Evolutionary conservation across 2,329 filamentous ascomycete species (phyloP).

Genomic region (Calcarisporium arbuscula): DNA sequence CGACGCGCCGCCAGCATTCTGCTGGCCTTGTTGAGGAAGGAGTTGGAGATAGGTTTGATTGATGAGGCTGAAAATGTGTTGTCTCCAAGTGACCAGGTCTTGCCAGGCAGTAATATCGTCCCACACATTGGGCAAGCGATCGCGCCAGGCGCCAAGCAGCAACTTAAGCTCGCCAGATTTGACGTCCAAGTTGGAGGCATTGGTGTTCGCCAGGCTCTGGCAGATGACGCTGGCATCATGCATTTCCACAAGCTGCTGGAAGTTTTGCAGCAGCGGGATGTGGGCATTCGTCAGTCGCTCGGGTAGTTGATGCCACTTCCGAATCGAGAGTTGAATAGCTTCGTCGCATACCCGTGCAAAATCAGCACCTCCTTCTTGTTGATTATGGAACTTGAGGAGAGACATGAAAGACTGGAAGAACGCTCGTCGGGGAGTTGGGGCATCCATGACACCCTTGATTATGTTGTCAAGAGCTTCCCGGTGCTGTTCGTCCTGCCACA

Average conservation of each 20-base stretch:
- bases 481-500: conserved; percentile 82
- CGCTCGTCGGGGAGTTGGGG: conserved; percentile 83
- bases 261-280: conserved; percentile 90
- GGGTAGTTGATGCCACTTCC: conserved; percentile 98
- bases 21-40: conserved; percentile 65
- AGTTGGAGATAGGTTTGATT: conserved; percentile 88
- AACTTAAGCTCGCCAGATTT: conserved; percentile 96
- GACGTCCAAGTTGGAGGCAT: conserved; percentile 74
- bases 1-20: conserved; percentile 81
- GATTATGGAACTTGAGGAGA: conserved; percentile 86
- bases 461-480: conserved; percentile 86
- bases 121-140: conserved; percentile 94
- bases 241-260: conserved; percentile 94
- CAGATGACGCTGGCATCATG: conserved; percentile 98
- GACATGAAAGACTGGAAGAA: conserved; percentile 99
- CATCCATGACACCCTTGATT: conserved; percentile 96
- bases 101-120: conserved; percentile 99
- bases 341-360: conserved; percentile 92
- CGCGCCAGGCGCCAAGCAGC: conserved; percentile 88
- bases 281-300: conserved; percentile 90
- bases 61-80: conserved; percentile 97
- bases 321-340: conserved; percentile 91
- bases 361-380: conserved; percentile 70
- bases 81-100: conserved; percentile 97
- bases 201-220: conserved; percentile 80